Percentiles rank a stretch among this genome's conserved stretches.
Evolutionary conservation across 208 protist genomes (phyloP).

Genomic region (Wallacemonas sp.): DNA sequence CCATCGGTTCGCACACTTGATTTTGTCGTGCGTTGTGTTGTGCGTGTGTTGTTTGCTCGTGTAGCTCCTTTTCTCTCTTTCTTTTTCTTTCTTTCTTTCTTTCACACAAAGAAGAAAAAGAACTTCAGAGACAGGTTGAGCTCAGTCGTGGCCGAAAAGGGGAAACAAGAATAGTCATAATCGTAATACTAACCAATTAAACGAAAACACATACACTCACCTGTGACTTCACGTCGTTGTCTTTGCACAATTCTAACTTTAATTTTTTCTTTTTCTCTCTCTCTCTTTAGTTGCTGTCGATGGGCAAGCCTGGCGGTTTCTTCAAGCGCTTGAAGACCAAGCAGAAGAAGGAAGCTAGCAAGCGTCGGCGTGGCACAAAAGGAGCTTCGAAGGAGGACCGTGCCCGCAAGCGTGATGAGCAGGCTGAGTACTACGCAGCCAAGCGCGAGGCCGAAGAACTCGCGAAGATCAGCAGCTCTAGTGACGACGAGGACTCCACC

Average conservation of each 20-base stretch:
- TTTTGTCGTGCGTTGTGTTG: too few species aligned
- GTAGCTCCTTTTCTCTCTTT: too few species aligned
- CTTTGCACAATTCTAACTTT: too few species aligned
- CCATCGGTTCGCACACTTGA: too few species aligned
- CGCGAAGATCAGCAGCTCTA: constrained; percentile 71
- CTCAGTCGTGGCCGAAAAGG: too few species aligned
- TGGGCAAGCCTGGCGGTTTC: constrained; percentile 82
- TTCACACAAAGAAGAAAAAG: not conserved
- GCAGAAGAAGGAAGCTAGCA: constrained; percentile 49
- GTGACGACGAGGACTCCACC: constrained; percentile 58
- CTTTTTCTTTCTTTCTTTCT: constrained; percentile 5
- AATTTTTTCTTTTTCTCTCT: too few species aligned
- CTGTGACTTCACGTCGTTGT: too few species aligned
- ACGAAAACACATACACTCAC: too few species aligned
- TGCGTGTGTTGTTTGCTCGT: too few species aligned
- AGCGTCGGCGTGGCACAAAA: constrained; percentile 68
- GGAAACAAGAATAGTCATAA: too few species aligned
- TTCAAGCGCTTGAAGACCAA: constrained; percentile 83
- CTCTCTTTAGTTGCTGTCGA: constrained; percentile 16
- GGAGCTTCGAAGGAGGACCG: constrained; percentile 80
- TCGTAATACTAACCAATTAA: too few species aligned
- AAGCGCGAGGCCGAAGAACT: constrained; percentile 76
- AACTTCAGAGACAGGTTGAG: not conserved
- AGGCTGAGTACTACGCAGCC: constrained; percentile 72
- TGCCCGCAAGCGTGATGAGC: constrained; percentile 64